phyloP scores from a whole-genome alignment of 495 filamentous ascomycete genomes.

The Cairneyella variabilis region DNA sequence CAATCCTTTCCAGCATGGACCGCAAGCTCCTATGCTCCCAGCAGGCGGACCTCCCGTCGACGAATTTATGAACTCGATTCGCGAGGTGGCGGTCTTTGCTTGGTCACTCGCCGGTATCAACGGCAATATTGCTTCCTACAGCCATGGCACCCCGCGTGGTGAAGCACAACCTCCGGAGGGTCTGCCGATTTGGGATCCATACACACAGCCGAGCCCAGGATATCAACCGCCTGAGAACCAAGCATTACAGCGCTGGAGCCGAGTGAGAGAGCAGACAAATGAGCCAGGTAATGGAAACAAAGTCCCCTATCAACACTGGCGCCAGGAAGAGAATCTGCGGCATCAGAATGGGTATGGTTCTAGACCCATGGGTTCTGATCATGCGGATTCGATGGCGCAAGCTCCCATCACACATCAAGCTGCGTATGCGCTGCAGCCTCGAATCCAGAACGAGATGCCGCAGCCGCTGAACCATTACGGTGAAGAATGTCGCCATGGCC shows the following conservation, averaged over 20 bases:
- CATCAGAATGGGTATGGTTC: constrained; percentile 6
- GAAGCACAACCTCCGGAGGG: constrained; percentile 55
- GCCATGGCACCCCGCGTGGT: constrained; percentile 56
- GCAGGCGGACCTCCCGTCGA: constrained; percentile 49
- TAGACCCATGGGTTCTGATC: constrained; percentile 1
- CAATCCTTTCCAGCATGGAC: constrained; percentile 28
- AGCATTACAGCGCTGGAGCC: constrained; percentile 14
- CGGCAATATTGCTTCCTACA: constrained; percentile 62
- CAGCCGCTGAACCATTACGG: neutral
- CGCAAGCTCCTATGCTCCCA: constrained; percentile 13
- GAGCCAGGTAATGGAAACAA: constrained; percentile 2
- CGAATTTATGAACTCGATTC: constrained; percentile 74
- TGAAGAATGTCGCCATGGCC: too few species aligned
- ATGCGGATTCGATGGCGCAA: neutral
- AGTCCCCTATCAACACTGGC: constrained; percentile 5
- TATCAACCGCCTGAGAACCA: constrained; percentile 19
- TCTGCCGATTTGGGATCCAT: constrained; percentile 50
- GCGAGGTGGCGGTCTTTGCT: constrained; percentile 79
- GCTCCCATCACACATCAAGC: neutral
- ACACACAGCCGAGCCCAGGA: constrained; percentile 4
- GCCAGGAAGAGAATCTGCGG: neutral
- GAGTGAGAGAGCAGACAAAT: constrained; percentile 1
- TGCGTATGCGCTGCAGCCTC: neutral
- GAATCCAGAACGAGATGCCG: neutral
- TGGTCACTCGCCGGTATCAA: constrained; percentile 83